Evolutionary conservation across 208 protist genomes (phyloP).

Genomic region (Crithidia brevicula): DNA sequence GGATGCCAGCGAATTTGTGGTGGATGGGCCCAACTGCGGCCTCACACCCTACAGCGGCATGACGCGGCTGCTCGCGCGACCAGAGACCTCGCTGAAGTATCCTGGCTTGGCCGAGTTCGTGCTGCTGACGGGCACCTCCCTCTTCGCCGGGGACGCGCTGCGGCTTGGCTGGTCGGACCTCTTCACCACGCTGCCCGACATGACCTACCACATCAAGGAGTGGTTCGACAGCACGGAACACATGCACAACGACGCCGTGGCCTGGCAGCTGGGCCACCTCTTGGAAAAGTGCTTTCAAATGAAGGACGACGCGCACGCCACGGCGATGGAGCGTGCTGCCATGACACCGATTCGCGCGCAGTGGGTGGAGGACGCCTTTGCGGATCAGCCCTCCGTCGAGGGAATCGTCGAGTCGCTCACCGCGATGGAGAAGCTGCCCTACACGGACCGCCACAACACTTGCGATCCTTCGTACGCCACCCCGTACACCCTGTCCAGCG

Average conservation of each 20-base stretch:
- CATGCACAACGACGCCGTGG: slow-evolving; percentile 93
- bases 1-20: slow-evolving; percentile 86
- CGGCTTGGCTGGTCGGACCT: slow-evolving; percentile 91
- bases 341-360: slow-evolving; percentile 79
- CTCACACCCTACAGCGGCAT: slow-evolving; percentile 87
- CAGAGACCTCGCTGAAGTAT: slow-evolving; percentile 90
- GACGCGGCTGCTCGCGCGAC: slow-evolving; percentile 78
- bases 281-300: slow-evolving; percentile 89
- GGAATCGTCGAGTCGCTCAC: slow-evolving; percentile 72
- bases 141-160: slow-evolving; percentile 90
- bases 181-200: slow-evolving; percentile 85
- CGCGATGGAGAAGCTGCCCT: slow-evolving; percentile 78
- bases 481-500: slow-evolving; percentile 76
- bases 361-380: slow-evolving; percentile 93
- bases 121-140: slow-evolving; percentile 86
- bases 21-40: slow-evolving; percentile 83
- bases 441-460: slow-evolving; percentile 76
- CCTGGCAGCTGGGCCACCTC: slow-evolving; percentile 91
- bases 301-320: slow-evolving; percentile 67
- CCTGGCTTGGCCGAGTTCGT: slow-evolving; percentile 92
- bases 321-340: slow-evolving; percentile 86
- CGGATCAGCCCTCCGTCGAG: slow-evolving; percentile 84
- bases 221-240: slow-evolving; percentile 92
- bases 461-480: slow-evolving; percentile 51
- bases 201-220: slow-evolving; percentile 91